A percentile compares a stretch with the other conserved stretches of the same genome.
Evolutionary conservation across 768 basidiomycete genomes (phyloP).

Genomic region (Suillus brevipes): DNA sequence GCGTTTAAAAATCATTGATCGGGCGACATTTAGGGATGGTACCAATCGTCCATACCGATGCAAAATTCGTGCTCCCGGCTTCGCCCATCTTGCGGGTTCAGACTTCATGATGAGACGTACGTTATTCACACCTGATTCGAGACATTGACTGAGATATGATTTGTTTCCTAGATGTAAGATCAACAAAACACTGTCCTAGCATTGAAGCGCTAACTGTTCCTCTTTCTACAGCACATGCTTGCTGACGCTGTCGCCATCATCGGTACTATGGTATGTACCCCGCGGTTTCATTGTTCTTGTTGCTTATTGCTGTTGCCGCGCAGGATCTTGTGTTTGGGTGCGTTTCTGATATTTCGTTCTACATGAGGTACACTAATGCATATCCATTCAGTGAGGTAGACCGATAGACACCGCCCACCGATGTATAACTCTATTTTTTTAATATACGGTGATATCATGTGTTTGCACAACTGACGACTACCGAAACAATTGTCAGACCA

Average conservation of each 20-base stretch:
- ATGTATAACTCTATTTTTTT: neutral
- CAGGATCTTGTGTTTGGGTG: slow-evolving; percentile 93
- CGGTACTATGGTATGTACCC: slow-evolving; percentile 83
- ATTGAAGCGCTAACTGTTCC: slow-evolving; percentile 15
- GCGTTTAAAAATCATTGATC: slow-evolving; percentile 3
- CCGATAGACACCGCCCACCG: slow-evolving; percentile 26
- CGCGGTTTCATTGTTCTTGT: slow-evolving; percentile 8
- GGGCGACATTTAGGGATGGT: slow-evolving; percentile 62
- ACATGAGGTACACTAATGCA: neutral
- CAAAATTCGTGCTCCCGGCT: slow-evolving; percentile 95
- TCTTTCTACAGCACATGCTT: slow-evolving; percentile 68
- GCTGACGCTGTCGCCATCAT: slow-evolving; percentile 97
- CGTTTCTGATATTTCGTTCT: slow-evolving; percentile 32
- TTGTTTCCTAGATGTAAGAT: slow-evolving; percentile 39
- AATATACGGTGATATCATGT: neutral
- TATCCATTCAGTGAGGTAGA: slow-evolving; percentile 28
- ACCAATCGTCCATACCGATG: slow-evolving; percentile 95
- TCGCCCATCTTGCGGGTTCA: slow-evolving; percentile 91
- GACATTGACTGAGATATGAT: slow-evolving; percentile 5
- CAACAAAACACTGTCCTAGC: neutral
- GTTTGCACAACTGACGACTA: neutral
- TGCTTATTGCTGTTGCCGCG: slow-evolving; percentile 12
- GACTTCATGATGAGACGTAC: slow-evolving; percentile 98
- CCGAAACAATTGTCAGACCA: neutral
- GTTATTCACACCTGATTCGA: slow-evolving; percentile 30